A percentile compares a stretch with the other conserved stretches of the same genome.
Conservation (phyloP, 768 basidiomycete species). For the Russula sp. region DNA sequence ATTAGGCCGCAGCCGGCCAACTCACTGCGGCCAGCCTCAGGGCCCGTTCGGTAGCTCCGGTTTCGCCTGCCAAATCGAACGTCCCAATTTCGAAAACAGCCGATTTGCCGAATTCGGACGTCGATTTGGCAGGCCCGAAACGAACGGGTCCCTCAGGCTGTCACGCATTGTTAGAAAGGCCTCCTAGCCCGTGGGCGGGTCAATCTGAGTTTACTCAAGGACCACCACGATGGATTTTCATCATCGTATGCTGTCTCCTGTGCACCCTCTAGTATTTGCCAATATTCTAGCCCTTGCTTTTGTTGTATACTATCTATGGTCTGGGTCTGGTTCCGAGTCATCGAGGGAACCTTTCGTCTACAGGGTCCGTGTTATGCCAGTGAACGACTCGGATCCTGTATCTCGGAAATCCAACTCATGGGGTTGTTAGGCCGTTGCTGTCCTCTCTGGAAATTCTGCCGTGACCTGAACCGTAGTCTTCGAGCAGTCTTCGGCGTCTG, state of each 20-base stretch:
- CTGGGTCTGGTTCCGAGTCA: background rate
- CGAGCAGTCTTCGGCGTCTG: slow-evolving; percentile 43
- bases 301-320: background rate
- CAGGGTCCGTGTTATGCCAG: background rate
- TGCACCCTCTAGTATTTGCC: background rate
- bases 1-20: too few relatives aligned
- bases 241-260: background rate
- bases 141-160: too few relatives aligned
- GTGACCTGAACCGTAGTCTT: slow-evolving; percentile 65
- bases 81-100: too few relatives aligned
- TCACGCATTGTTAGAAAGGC: too few relatives aligned
- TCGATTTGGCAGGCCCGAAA: too few relatives aligned
- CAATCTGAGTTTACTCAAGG: background rate
- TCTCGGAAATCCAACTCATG: background rate
- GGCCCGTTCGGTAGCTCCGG: too few relatives aligned
- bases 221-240: background rate
- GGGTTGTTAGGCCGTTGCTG: slow-evolving; percentile 45
- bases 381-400: background rate
- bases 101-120: too few relatives aligned
- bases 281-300: background rate
- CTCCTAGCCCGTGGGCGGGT: too few relatives aligned
- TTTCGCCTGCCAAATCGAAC: too few relatives aligned
- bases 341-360: background rate
- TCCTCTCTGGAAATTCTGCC: slow-evolving; percentile 54
- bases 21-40: too few relatives aligned